phyloP scores from a whole-genome alignment of 2,329 filamentous ascomycete species.

The Penicillium sp. region DNA sequence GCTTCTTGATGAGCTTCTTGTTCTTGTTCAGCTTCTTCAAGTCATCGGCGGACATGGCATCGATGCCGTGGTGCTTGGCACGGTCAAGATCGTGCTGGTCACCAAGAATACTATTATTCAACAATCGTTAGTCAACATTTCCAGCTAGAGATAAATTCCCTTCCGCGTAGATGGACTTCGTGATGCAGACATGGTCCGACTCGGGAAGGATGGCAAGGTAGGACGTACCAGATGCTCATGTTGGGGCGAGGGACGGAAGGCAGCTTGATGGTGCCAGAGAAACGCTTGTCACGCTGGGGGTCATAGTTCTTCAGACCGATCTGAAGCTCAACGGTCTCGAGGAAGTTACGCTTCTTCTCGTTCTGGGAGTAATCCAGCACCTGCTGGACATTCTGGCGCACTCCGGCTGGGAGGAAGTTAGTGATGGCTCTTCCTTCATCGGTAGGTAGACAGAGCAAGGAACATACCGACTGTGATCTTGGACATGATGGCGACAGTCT shows the following conservation, averaged over 20 bases:
- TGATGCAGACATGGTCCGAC: neutral
- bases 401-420: constrained; percentile 62
- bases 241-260: constrained; percentile 84
- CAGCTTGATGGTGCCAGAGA: constrained; percentile 97
- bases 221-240: constrained; percentile 73
- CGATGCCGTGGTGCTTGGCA: constrained; percentile 97
- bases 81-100: constrained; percentile 99
- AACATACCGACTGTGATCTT: constrained; percentile 56
- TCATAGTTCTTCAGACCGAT: constrained; percentile 99
- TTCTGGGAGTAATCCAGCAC: constrained; percentile 92
- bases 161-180: neutral
- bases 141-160: neutral
- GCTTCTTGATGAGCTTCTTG: constrained; percentile 99
- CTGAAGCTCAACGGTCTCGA: constrained; percentile 78
- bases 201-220: constrained; percentile 2
- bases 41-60: constrained; percentile 97
- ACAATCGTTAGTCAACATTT: constrained; percentile 12
- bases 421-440: constrained; percentile 3
- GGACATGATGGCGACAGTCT: constrained; percentile 66
- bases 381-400: constrained; percentile 88
- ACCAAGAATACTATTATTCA: constrained; percentile 63
- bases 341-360: constrained; percentile 97
- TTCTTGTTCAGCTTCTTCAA: constrained; percentile 99
- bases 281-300: constrained; percentile 99
- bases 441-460: neutral